These are phyloP conservation scores for Crithidia expoeki DNA, from an alignment of 208 protist genomes.

Conservation along the genomic window DNA sequence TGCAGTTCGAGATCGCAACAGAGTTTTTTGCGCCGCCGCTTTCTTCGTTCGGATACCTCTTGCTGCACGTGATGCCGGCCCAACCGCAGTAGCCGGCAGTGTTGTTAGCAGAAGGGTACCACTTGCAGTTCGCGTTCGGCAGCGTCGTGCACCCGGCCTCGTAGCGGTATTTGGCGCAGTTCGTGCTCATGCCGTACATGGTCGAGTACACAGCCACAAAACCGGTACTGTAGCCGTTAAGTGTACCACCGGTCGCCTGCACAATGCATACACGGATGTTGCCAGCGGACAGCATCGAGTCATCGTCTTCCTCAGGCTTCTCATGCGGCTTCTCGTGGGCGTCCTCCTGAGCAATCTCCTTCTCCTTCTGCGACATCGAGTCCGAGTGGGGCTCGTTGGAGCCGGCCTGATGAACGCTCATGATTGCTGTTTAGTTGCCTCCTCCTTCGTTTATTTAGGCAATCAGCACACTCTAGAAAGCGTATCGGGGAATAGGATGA, in stretches of 20 bases:
- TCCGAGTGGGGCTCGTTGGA: constrained; percentile 12
- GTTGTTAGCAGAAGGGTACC: constrained; percentile 16
- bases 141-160: constrained; percentile 45
- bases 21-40: not conserved
- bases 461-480: not conserved
- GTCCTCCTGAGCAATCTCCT: constrained; percentile 14
- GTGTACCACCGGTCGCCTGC: constrained; percentile 43
- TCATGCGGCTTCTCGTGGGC: constrained; percentile 6
- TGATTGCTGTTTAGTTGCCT: not conserved
- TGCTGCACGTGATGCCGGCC: constrained; percentile 37
- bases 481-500: not conserved
- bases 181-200: constrained; percentile 58
- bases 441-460: not conserved
- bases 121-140: constrained; percentile 60
- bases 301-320: no score
- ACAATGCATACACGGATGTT: constrained; percentile 67
- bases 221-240: constrained; percentile 80
- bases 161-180: constrained; percentile 53
- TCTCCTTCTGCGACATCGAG: constrained; percentile 5
- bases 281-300: no score
- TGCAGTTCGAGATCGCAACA: constrained; percentile 16
- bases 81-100: constrained; percentile 42
- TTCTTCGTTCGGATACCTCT: constrained; percentile 17
- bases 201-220: constrained; percentile 77
- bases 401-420: not conserved